Evolutionary conservation across 768 basidiomycete species (phyloP), one percentile per base, ranked within the genome.

Genomic region (Kwoniella pini): DNA sequence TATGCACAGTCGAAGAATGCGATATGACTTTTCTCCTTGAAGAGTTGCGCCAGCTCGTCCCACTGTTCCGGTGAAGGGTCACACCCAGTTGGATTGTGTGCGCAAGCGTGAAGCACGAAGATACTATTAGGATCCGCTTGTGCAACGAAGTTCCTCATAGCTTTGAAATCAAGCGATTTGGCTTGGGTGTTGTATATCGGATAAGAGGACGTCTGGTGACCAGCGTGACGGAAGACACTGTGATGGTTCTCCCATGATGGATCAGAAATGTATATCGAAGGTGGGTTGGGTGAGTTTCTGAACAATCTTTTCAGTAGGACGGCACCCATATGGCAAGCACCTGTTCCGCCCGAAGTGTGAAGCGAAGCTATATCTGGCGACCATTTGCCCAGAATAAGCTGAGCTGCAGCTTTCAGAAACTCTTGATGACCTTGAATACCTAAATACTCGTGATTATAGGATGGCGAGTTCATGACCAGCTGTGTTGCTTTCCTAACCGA

Each of bases 1-100:
- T 98, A 98, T 2, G 94, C 94, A 71, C 87, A 89, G 80, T 98
- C 94, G 77, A 97, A 91, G 81, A 95, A 94, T 30, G 88, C 87
- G 72, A 86, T 95, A 77, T 94, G 93, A 13, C 84, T 82, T 79
- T 87, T 88, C 46, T 81, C 79, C 28, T 88, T 75, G 76, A 96
- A 84, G 54, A 87, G 80, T 36, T 87, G 83, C 38, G 89, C 88
- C 69, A 97, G 84, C 58, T 81, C 77, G 62, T 83, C 80, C 94
- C 94, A 98, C 77, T 97, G 88, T 67, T 88, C 91, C 45, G 77
- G 77, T 31, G 91, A 92, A 6, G 93, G 94, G 79, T 98, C 94
- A 27, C 95, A 90, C 2, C 94, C 94, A 0, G 94, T 98, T 7
- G 93, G 94, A 76, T 98, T 98, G 79, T 98, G 94, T 39, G 93